A percentile compares a stretch with the other conserved stretches of the same genome.
Conservation (phyloP, 169 alveolate genomes). For the Eimeria sp. region DNA sequence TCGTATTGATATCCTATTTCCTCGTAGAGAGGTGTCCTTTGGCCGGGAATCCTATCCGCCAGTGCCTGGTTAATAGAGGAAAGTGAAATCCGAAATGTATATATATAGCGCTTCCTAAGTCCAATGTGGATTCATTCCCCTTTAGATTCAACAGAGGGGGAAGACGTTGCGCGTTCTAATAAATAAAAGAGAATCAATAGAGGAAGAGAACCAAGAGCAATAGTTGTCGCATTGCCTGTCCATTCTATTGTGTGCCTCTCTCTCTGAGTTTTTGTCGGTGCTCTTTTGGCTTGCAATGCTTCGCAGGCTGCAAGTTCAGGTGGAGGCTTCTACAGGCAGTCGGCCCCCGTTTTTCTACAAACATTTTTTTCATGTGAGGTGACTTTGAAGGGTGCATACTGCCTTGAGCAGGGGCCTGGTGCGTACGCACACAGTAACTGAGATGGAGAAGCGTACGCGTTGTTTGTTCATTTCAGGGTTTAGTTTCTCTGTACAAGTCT, state of each 20-base stretch:
- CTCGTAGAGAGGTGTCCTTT: too few relatives aligned
- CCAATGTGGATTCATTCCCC: background rate
- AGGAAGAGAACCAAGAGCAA: background rate
- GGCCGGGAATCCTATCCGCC: too few relatives aligned
- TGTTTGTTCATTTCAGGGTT: slow-evolving; percentile 25
- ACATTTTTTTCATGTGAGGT: slow-evolving; percentile 49
- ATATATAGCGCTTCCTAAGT: too few relatives aligned
- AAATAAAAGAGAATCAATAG: background rate
- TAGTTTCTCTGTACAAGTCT: slow-evolving; percentile 31
- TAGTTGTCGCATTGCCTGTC: background rate
- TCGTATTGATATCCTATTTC: background rate
- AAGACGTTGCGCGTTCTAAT: background rate
- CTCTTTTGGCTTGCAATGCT: background rate
- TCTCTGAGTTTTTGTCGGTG: background rate
- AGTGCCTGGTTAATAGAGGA: background rate
- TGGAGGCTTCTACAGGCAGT: slow-evolving; percentile 12
- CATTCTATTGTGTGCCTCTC: background rate
- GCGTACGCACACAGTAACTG: background rate
- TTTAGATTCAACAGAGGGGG: background rate
- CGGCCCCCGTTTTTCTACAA: slow-evolving; percentile 46
- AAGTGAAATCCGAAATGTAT: background rate
- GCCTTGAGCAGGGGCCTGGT: background rate
- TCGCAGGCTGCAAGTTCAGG: slow-evolving; percentile 64
- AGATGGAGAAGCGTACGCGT: background rate
- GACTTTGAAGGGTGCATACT: background rate